A percentile compares a stretch with the other conserved stretches of the same genome.
These are phyloP conservation scores for Artemisia annua DNA, from an alignment of 129 eudicot species.

Conservation along the genomic window DNA sequence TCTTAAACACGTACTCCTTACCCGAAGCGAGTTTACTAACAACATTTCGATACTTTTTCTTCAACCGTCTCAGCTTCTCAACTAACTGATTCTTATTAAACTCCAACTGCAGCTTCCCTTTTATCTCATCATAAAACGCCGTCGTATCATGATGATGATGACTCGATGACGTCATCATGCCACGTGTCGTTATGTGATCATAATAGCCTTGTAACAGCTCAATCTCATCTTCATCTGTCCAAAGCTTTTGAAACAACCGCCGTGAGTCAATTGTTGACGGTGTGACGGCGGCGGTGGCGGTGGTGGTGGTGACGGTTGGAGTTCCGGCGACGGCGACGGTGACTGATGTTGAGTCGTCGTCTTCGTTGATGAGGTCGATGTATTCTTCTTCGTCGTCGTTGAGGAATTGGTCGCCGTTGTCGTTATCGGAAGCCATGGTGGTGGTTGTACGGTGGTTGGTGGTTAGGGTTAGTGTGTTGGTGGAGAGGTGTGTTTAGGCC, in stretches of 20 bases:
- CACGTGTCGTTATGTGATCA: constrained; percentile 54
- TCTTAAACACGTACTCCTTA: constrained; percentile 68
- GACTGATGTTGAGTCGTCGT: constrained; percentile 37
- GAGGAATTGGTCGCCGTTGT: constrained; percentile 31
- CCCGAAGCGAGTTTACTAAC: constrained; percentile 57
- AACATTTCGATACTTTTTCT: constrained; percentile 87
- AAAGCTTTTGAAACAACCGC: constrained; percentile 72
- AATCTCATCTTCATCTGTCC: constrained; percentile 96
- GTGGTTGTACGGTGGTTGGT: background rate
- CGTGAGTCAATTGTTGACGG: constrained; percentile 50
- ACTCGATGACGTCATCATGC: constrained; percentile 10
- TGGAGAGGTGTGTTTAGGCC: background rate
- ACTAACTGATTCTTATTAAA: constrained; percentile 82
- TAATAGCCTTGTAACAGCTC: constrained; percentile 79
- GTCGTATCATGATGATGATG: constrained; percentile 83
- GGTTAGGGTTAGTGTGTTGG: background rate
- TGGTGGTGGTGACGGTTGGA: constrained; percentile 31
- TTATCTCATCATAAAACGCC: constrained; percentile 91
- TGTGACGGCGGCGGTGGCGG: background rate
- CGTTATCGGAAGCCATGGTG: constrained; percentile 48
- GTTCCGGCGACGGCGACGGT: constrained; percentile 35
- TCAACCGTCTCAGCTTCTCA: constrained; percentile 81
- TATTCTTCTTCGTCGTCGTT: constrained; percentile 19
- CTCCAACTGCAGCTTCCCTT: constrained; percentile 67
- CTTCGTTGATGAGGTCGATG: constrained; percentile 31